Percentiles rank a stretch among this genome's conserved stretches.
These are phyloP conservation scores for Groenewaldozyma sp. DNA, from an alignment of 1,139 yeast species.

Conservation along the genomic window DNA sequence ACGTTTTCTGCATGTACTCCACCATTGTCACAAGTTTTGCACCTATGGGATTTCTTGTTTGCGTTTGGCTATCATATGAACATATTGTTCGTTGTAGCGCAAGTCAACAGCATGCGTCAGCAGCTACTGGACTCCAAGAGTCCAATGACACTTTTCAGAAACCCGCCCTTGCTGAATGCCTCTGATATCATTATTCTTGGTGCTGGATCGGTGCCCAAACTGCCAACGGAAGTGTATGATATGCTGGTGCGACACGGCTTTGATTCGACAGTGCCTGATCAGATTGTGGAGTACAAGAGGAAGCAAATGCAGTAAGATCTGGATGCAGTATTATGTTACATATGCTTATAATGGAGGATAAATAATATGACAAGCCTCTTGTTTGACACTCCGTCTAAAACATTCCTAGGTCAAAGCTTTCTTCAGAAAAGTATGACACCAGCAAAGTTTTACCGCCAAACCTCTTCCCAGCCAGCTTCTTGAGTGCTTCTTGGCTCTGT, in stretches of 20 bases:
- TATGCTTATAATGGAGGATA: too few relatives aligned
- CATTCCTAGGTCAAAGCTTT: conserved; percentile 36
- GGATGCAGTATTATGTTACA: too few relatives aligned
- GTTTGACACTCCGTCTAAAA: too few relatives aligned
- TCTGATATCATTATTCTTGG: conserved; percentile 70
- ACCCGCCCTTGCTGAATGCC: conserved; percentile 65
- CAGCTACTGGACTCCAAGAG: conserved; percentile 46
- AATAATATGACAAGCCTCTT: too few relatives aligned
- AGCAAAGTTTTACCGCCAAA: conserved; percentile 66
- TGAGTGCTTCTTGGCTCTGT: conserved; percentile 48
- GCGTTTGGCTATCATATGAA: conserved; percentile 91
- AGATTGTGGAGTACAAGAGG: conserved; percentile 7
- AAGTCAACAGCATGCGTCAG: conserved; percentile 60
- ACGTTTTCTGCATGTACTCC: conserved; percentile 90
- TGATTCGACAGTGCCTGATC: conserved; percentile 32
- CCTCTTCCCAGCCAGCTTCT: conserved; percentile 55
- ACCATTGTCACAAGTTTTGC: conserved; percentile 63
- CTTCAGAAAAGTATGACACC: conserved; percentile 53
- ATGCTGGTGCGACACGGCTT: conserved; percentile 63
- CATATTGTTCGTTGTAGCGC: conserved; percentile 76
- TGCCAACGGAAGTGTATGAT: conserved; percentile 62
- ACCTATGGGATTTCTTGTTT: conserved; percentile 82
- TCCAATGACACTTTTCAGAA: conserved; percentile 70
- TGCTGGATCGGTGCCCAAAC: conserved; percentile 67
- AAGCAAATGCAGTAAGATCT: too few relatives aligned